Base-by-base conservation (phyloP, 176 grass and related monocot genomes). In the Cenchrus americanus region DNA sequence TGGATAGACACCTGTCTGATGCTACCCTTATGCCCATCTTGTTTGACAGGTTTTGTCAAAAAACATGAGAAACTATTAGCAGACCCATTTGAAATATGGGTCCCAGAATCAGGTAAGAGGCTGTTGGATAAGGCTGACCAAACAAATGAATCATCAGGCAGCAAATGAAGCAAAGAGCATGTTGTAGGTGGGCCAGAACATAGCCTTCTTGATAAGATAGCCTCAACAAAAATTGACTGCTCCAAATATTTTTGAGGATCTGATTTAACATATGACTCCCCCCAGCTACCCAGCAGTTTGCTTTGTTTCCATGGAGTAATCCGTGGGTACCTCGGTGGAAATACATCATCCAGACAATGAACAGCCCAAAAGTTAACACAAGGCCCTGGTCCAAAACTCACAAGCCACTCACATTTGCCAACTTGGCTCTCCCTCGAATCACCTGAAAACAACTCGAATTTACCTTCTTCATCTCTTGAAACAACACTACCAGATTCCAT, bases 361-460 rank as follows among this genome's bases (percentile, higher is more conserved):
- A 91, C 59, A 70, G 92, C 87, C 95, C 92, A 98, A 88, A 90
- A 95, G 46, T 74, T 85, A 70, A 90, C 80, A 78, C 71, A 90
- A 62, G 85, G 69, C 52, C 82, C 68, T 69, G 95, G 92, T 8
- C 92, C 92, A 74, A 78, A 32, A 73, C 90, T 87, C 34, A 95
- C 90, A 67, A 98, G 83, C 95, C 95, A 98, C 32, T 98, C 95
- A 66, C 95, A 98, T 83, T 86, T 95, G 67, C 95, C 92, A 83
- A 85, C 85, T 62, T 83, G 77, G 26, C 76, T 80, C 54, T 86
- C 71, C 46, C 77, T 78, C 66, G 67, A 58, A 75, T 82, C 68
- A 85, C 46, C 52, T 26, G 87, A 87, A 87, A 84, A 95, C 79
- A 98, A 90, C 68, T 75, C 62, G 65, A 77, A 91, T n/a, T 75